A percentile compares a stretch with the other conserved stretches of the same genome.
phyloP scores from a whole-genome alignment of 345 rosid genomes.

The Xanthoceras sorbifolium region DNA sequence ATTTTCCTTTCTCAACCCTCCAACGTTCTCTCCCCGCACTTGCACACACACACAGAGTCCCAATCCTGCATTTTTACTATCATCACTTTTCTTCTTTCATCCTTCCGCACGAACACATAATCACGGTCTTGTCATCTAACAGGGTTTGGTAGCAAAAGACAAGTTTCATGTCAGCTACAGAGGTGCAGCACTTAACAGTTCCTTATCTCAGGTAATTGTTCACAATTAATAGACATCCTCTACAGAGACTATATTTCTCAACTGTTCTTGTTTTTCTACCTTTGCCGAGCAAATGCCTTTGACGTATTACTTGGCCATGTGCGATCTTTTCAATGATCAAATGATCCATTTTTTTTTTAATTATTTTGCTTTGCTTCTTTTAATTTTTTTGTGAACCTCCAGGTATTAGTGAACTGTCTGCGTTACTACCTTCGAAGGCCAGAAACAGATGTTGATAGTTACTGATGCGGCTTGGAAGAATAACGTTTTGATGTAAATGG shows the following conservation, averaged over 20 bases:
- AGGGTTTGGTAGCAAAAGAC: conserved; percentile 96
- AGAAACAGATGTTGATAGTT: conserved; percentile 85
- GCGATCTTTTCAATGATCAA: neutral
- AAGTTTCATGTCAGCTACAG: conserved; percentile 94
- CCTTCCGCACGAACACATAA: neutral
- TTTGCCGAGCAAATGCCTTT: neutral
- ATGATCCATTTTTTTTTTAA: neutral
- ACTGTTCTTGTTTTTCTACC: neutral
- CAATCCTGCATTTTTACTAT: neutral
- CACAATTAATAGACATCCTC: neutral
- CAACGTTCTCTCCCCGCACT: neutral
- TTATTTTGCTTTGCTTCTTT: neutral
- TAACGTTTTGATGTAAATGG: conserved; percentile 24
- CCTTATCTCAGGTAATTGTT: conserved; percentile 68
- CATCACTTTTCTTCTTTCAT: conserved; percentile 11
- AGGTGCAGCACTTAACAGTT: conserved; percentile 73
- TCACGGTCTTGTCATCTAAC: conserved; percentile 4
- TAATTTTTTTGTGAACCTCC: conserved; percentile 20
- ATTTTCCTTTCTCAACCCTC: conserved; percentile 10
- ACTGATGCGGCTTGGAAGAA: conserved; percentile 33
- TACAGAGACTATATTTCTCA: neutral
- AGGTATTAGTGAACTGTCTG: conserved; percentile 80
- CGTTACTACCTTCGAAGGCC: conserved; percentile 95
- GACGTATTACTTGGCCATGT: too few species aligned
- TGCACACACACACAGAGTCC: neutral